Conservation (phyloP, 2,329 filamentous ascomycete species). For the Trichoderma citrinoviride region DNA sequence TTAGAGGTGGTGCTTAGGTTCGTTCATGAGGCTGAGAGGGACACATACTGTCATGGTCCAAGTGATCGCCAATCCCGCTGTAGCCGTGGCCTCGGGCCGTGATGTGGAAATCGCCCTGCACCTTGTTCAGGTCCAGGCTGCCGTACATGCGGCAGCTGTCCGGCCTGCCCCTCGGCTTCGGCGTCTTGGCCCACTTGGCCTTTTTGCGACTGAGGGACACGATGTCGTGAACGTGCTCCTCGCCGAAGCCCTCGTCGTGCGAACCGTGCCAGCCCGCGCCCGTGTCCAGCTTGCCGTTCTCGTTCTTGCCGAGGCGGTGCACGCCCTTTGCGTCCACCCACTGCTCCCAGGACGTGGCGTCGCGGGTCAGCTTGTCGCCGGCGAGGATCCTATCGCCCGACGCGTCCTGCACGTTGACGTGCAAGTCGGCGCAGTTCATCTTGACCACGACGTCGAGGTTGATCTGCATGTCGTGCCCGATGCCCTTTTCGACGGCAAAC, state of each 20-base stretch:
- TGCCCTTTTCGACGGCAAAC: slow-evolving; percentile 89
- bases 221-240: slow-evolving; percentile 91
- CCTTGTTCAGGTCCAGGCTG: slow-evolving; percentile 88
- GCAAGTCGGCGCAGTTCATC: slow-evolving; percentile 85
- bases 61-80: slow-evolving; percentile 69
- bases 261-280: slow-evolving; percentile 54
- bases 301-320: slow-evolving; percentile 58
- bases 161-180: slow-evolving; percentile 55
- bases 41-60: slow-evolving; percentile 73
- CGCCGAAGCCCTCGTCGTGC: slow-evolving; percentile 66
- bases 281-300: slow-evolving; percentile 53
- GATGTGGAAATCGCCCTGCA: slow-evolving; percentile 97
- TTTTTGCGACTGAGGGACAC: slow-evolving; percentile 65
- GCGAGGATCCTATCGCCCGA: slow-evolving; percentile 89
- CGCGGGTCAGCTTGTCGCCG: slow-evolving; percentile 67
- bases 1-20: neutral
- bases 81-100: slow-evolving; percentile 97
- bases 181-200: slow-evolving; percentile 73
- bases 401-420: slow-evolving; percentile 96
- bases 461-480: slow-evolving; percentile 84
- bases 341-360: slow-evolving; percentile 75
- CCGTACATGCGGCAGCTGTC: slow-evolving; percentile 90
- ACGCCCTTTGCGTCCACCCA: slow-evolving; percentile 73
- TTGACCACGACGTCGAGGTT: slow-evolving; percentile 90
- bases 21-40: neutral